phyloP scores from a whole-genome alignment of 805 yeast species.

The Ogataea paradorogensis region DNA sequence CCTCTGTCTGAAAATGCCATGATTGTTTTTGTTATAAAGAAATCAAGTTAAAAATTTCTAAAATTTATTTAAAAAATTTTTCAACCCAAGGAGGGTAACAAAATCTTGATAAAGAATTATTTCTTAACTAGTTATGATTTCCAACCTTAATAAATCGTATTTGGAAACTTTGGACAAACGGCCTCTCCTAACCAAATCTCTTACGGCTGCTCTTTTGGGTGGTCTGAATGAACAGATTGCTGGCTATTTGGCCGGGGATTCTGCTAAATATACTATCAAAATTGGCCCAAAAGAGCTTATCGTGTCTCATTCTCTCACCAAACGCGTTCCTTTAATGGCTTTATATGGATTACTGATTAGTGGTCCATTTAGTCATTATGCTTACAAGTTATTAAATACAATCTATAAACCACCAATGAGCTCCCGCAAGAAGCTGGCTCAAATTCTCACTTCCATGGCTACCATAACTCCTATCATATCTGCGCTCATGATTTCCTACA shows the following conservation, averaged over 20 bases:
- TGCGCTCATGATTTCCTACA: constrained; percentile 48
- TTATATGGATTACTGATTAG: constrained; percentile 52
- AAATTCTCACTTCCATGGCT: constrained; percentile 48
- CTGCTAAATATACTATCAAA: constrained; percentile 24
- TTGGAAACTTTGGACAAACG: constrained; percentile 39
- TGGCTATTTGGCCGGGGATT: constrained; percentile 46
- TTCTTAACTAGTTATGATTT: constrained; percentile 1
- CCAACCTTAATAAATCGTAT: constrained; percentile 28
- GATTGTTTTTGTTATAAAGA: constrained; percentile 20
- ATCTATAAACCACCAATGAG: constrained; percentile 44
- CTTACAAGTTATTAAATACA: constrained; percentile 45
- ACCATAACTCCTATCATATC: constrained; percentile 56
- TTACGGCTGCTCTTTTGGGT: constrained; percentile 54
- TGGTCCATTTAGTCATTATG: constrained; percentile 58
- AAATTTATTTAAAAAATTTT: constrained; percentile 12
- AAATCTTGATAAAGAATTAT: neutral
- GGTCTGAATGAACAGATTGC: constrained; percentile 60
- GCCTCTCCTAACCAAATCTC: constrained; percentile 58
- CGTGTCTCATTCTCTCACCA: constrained; percentile 41
- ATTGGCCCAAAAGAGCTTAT: constrained; percentile 19
- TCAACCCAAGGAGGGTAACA: constrained; percentile 13
- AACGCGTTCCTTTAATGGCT: constrained; percentile 51
- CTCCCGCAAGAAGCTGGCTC: constrained; percentile 40
- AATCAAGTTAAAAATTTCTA: constrained; percentile 8
- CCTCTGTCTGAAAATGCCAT: constrained; percentile 61